These are phyloP conservation scores for Cephaloascus albidus DNA, from an alignment of 805 yeast genomes.

Conservation along the genomic window DNA sequence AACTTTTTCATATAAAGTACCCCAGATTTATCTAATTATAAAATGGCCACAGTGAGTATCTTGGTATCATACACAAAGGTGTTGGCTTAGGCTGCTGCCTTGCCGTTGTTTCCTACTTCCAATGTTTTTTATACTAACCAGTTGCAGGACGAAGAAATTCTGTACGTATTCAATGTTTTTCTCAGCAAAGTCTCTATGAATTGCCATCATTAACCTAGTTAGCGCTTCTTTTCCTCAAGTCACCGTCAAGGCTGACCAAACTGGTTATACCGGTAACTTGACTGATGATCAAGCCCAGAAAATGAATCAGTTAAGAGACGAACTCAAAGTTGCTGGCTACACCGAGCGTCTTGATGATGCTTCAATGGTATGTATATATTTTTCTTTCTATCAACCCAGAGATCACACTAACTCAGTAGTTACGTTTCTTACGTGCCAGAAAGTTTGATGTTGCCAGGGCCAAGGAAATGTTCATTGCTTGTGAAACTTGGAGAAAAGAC, in stretches of 20 bases:
- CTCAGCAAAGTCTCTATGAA: background rate
- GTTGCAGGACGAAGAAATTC: background rate
- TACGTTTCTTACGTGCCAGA: slow-evolving; percentile 89
- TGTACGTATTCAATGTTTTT: background rate
- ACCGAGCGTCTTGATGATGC: slow-evolving; percentile 82
- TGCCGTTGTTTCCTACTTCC: background rate
- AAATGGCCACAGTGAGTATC: background rate
- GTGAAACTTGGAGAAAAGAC: slow-evolving; percentile 88
- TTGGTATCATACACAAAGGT: too few relatives aligned
- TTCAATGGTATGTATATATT: slow-evolving; percentile 33
- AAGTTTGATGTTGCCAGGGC: slow-evolving; percentile 82
- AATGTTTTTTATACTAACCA: background rate
- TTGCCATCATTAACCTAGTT: too few relatives aligned
- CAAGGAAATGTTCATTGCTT: slow-evolving; percentile 69
- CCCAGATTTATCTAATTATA: background rate
- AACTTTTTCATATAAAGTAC: background rate
- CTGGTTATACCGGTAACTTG: slow-evolving; percentile 79
- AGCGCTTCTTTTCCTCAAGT: slow-evolving; percentile 62
- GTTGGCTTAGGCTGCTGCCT: too few relatives aligned
- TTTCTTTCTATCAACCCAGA: background rate
- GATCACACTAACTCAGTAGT: slow-evolving; percentile 4
- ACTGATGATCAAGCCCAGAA: slow-evolving; percentile 58
- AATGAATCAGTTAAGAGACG: slow-evolving; percentile 47
- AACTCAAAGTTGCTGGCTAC: slow-evolving; percentile 56
- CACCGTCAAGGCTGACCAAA: slow-evolving; percentile 47